A percentile compares a stretch with the other conserved stretches of the same genome.
phyloP scores from a whole-genome alignment of 2,329 filamentous ascomycete species.

The Daldinia sp. region DNA sequence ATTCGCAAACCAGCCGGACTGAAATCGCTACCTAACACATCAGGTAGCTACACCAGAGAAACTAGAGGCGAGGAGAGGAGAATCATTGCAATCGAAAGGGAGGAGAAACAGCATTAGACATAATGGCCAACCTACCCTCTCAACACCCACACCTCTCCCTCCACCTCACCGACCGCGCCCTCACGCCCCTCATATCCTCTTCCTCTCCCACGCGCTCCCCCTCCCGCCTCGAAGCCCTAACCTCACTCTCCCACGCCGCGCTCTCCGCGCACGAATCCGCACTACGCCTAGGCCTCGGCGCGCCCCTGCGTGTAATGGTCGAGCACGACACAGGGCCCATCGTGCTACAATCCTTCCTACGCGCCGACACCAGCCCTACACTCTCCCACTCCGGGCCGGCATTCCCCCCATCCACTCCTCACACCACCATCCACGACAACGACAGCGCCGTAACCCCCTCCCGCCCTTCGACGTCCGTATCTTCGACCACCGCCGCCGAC shows the following conservation, averaged over 20 bases:
- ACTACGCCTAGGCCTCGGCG: conserved; percentile 61
- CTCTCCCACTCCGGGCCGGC: background rate
- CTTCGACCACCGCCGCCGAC: background rate
- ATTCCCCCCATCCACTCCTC: no score
- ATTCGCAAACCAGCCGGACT: background rate
- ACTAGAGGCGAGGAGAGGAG: background rate
- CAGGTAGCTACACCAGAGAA: background rate
- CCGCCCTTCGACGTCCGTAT: background rate
- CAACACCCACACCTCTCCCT: conserved; percentile 62
- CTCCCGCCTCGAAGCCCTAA: conserved; percentile 59
- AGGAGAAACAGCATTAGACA: background rate
- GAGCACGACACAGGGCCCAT: conserved; percentile 56
- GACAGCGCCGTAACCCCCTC: background rate
- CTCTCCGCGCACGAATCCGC: conserved; percentile 62
- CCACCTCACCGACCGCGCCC: conserved; percentile 64
- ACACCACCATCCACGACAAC: conserved; percentile 7
- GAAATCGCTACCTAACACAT: background rate
- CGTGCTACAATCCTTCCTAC: conserved; percentile 45
- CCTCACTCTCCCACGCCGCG: conserved; percentile 60
- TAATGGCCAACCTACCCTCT: conserved; percentile 55
- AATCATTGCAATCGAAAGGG: background rate
- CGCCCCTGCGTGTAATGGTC: conserved; percentile 65
- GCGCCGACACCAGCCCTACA: conserved; percentile 11
- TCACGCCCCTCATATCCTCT: conserved; percentile 61
- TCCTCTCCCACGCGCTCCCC: conserved; percentile 23